These are phyloP conservation scores for Picea sitchensis DNA, from an alignment of 75 land plant species.

Conservation along the genomic window DNA sequence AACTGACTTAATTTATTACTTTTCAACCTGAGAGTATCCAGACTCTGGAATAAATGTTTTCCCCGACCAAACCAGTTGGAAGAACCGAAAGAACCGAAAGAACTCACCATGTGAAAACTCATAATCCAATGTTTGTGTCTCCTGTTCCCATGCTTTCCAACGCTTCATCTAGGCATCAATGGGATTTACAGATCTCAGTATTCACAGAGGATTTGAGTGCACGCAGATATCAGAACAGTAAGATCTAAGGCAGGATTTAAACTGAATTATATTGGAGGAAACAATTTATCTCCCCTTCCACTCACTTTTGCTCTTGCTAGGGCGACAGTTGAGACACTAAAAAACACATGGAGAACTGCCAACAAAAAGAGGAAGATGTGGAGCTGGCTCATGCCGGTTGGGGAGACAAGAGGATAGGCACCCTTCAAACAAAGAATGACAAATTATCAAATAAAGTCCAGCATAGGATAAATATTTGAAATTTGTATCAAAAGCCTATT, in stretches of 20 bases:
- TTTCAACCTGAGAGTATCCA: no score
- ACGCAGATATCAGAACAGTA: background rate
- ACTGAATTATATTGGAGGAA: background rate
- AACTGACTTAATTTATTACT: no score
- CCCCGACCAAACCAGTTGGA: background rate
- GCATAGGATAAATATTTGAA: background rate
- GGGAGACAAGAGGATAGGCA: conserved; percentile 31
- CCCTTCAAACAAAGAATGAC: conserved; percentile 27
- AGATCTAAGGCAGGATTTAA: background rate
- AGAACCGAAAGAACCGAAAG: background rate
- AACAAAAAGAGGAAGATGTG: conserved; percentile 49
- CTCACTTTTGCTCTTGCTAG: conserved; percentile 42
- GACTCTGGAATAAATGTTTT: no score
- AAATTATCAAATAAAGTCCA: background rate
- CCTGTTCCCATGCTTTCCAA: conserved; percentile 36
- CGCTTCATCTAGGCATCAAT: conserved; percentile 20
- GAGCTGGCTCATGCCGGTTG: conserved; percentile 38
- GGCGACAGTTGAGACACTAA: conserved; percentile 37
- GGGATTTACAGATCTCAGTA: background rate
- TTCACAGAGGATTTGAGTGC: background rate
- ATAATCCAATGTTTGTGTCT: conserved; percentile 30
- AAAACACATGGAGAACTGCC: conserved; percentile 44
- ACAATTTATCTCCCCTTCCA: background rate
- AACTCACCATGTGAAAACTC: conserved; percentile 25
- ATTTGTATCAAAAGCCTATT: background rate